Percentiles rank a stretch among this genome's conserved stretches.
Conservation (phyloP, 768 basidiomycete species). For the Coprinopsis cinerea region DNA sequence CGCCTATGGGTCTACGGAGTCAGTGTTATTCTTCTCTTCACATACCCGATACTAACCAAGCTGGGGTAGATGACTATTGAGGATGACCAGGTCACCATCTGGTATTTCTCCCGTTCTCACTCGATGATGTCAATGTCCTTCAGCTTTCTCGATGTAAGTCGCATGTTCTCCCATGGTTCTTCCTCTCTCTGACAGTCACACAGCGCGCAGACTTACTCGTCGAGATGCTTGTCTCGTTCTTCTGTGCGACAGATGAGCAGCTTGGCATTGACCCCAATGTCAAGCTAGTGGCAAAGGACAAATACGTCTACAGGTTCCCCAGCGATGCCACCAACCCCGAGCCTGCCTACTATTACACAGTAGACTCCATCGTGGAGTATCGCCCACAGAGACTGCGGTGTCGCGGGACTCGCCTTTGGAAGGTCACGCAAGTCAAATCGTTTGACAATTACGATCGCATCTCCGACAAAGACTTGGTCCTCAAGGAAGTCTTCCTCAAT, state of each 20-base stretch:
- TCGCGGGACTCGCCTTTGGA: background rate
- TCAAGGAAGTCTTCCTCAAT: slow-evolving; percentile 5
- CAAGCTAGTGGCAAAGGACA: background rate
- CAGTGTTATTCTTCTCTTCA: background rate
- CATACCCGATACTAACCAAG: background rate
- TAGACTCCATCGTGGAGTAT: background rate
- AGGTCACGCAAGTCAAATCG: background rate
- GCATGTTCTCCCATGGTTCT: no score
- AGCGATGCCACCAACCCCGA: background rate
- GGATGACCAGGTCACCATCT: slow-evolving; percentile 4
- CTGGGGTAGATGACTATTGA: slow-evolving; percentile 8
- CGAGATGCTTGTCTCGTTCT: slow-evolving; percentile 3
- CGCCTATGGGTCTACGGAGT: slow-evolving; percentile 20
- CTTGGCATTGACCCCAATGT: slow-evolving; percentile 1
- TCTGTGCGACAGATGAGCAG: background rate
- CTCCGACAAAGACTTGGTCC: background rate
- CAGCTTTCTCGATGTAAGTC: slow-evolving; percentile 5
- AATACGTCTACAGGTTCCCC: background rate
- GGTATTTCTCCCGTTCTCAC: slow-evolving; percentile 12
- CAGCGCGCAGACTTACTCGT: background rate
- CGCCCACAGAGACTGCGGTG: background rate
- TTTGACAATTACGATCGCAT: background rate
- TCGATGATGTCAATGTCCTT: slow-evolving; percentile 8
- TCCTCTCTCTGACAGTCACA: background rate
- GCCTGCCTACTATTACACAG: background rate